Base-by-base conservation (phyloP, 345 rosid genomes). In the Hevea brasiliensis region DNA sequence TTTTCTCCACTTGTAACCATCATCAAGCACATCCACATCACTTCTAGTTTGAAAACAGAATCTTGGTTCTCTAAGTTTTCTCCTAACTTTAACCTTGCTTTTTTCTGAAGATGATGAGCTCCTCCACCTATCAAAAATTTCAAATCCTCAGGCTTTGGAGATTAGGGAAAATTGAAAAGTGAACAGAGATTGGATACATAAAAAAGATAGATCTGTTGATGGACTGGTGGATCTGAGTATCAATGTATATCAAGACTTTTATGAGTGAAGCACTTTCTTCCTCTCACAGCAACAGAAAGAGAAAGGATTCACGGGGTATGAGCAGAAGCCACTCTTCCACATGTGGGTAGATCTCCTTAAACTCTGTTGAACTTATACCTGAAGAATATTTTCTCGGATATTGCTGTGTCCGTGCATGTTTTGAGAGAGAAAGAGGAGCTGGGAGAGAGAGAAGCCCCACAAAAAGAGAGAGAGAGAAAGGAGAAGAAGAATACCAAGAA, bases 21-120 rank as follows among this genome's bases (percentile, higher is more conserved):
- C 98, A 75, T 92, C 98, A 7, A 94, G 96, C 27, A 94, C 98
- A 84, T 94, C 98, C 4, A 94, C 87, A 37, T 94, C 98, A 59
- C 97, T 94, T 82, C 95, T 86, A 26, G 98, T 94, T 80, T 94
- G 98, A 84, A 94, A 94, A 81, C 98, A 94, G 80, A 94, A 94
- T 83, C 98, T 90, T 55, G 98, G 98, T 75, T 94, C 98, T 75
- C 98, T 88, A 41, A 94, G 90, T 88, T 90, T 94, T 81, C 97
- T 92, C 76, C 96, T 83, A 50, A 86, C 84, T 85, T 94, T 88
- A 76, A 92, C 85, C 80, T 89, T 89, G 82, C 66, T 85, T 84
- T 88, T 94, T 78, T 90, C 88, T 40, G 89, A 71, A 55, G 87
- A 75, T 48, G 92, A 85, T 48, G 91, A 85, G 83, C 86, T 85